Evolutionary conservation across 495 filamentous ascomycete species (phyloP).

Genomic region (Penicillium paradoxum): DNA sequence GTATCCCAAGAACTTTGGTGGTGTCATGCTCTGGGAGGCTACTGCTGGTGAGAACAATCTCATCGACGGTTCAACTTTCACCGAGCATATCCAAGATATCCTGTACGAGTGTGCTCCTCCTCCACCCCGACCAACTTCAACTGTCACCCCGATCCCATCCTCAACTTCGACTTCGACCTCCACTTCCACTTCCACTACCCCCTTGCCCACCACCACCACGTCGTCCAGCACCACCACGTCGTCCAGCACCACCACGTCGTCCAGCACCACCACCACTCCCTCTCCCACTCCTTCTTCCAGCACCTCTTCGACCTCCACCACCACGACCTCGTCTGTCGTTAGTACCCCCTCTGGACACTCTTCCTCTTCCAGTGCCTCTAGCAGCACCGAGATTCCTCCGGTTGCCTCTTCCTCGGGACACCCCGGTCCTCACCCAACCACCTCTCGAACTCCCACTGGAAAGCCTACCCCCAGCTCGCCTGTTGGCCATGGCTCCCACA

Average conservation of each 20-base stretch:
- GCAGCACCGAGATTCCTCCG: not conserved
- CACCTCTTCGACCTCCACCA: constrained; percentile 1
- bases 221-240: constrained; percentile 2
- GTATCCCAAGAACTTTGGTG: constrained; percentile 56
- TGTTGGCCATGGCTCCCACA: constrained; percentile 5
- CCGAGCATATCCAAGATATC: constrained; percentile 40
- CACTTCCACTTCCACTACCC: constrained; percentile 15
- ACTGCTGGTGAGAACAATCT: constrained; percentile 47
- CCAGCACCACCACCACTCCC: not conserved
- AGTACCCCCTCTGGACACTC: not conserved
- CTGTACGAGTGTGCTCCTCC: constrained; percentile 31
- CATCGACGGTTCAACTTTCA: constrained; percentile 40
- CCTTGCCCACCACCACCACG: not conserved
- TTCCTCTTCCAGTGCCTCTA: not conserved
- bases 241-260: not conserved
- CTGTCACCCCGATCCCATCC: constrained; percentile 15
- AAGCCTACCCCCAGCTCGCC: constrained; percentile 4
- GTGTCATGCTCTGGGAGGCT: constrained; percentile 71
- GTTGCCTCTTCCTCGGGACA: not conserved
- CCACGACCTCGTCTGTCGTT: not conserved
- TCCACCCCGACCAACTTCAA: constrained; percentile 19
- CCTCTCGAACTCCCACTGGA: not conserved
- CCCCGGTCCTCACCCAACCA: not conserved
- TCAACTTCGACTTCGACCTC: constrained; percentile 11
- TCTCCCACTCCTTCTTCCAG: constrained; percentile 5